These are phyloP conservation scores for Apophysomyces variabilis DNA, from an alignment of 371 early-diverging fungal species.

Conservation along the genomic window DNA sequence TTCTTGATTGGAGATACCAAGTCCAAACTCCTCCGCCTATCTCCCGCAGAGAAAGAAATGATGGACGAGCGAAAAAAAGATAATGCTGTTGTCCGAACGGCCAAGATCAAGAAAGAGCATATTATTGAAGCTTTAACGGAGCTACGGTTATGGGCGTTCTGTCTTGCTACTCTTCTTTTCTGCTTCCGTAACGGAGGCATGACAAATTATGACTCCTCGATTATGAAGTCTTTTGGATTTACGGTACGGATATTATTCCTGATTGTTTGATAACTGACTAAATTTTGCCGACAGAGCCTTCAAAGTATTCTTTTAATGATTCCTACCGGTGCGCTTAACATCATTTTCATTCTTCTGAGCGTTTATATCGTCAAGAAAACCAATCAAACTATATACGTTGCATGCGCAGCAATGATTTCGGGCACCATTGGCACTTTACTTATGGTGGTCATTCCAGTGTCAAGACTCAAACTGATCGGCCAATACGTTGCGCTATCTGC, in stretches of 20 bases:
- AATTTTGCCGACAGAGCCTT: constrained; percentile 22
- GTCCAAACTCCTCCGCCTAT: constrained; percentile 18
- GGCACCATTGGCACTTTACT: constrained; percentile 40
- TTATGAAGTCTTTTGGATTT: constrained; percentile 32
- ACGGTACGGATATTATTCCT: neutral
- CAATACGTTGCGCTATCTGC: constrained; percentile 12
- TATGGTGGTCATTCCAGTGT: constrained; percentile 33
- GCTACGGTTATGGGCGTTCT: constrained; percentile 24
- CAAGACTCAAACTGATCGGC: constrained; percentile 16
- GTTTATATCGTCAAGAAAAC: constrained; percentile 25
- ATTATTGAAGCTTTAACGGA: constrained; percentile 30
- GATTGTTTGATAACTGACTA: neutral
- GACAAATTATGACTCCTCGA: constrained; percentile 24
- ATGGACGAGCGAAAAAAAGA: constrained; percentile 21
- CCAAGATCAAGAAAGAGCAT: constrained; percentile 23
- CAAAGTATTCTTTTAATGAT: constrained; percentile 38
- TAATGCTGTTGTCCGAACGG: constrained; percentile 24
- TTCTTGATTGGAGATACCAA: constrained; percentile 20
- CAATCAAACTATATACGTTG: constrained; percentile 33
- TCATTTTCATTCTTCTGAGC: constrained; percentile 29
- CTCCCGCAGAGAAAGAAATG: constrained; percentile 17
- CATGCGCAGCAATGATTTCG: constrained; percentile 27
- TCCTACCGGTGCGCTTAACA: constrained; percentile 35
- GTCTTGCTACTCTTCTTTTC: constrained; percentile 25
- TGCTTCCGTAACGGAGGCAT: constrained; percentile 48